These are phyloP conservation scores for Solanum tarapatanum DNA, from an alignment of 257 asterid genomes.

Conservation along the genomic window DNA sequence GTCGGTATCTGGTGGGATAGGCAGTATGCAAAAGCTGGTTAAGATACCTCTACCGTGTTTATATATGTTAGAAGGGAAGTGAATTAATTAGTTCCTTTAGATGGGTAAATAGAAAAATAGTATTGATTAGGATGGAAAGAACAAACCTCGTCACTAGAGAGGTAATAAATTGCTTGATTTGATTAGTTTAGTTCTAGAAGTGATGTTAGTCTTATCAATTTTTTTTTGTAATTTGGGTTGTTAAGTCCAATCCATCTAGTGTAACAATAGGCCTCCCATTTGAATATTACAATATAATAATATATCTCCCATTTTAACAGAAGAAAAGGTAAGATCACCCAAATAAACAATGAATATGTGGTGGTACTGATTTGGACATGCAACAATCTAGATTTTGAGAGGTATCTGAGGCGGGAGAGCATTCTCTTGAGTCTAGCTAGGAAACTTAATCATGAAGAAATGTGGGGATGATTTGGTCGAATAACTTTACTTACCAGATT, in stretches of 20 bases:
- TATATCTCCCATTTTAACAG: neutral
- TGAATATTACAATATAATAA: neutral
- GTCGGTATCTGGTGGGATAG: neutral
- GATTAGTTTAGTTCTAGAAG: neutral
- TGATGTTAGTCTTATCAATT: neutral
- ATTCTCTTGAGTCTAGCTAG: neutral
- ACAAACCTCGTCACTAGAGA: neutral
- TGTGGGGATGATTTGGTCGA: neutral
- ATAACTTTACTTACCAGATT: neutral
- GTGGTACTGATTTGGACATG: neutral
- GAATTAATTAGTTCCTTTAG: neutral
- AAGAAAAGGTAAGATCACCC: neutral
- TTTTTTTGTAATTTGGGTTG: neutral
- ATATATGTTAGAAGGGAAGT: neutral
- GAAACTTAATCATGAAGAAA: neutral
- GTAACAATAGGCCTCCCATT: neutral
- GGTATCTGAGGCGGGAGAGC: neutral
- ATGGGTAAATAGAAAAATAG: neutral
- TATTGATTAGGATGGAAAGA: neutral
- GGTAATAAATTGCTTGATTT: neutral
- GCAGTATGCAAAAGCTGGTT: neutral
- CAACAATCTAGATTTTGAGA: neutral
- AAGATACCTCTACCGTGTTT: neutral
- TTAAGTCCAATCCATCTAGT: neutral
- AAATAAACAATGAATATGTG: neutral